These are phyloP conservation scores for Staphylotrichum longicolle DNA, from an alignment of 495 filamentous ascomycete genomes.

Conservation along the genomic window DNA sequence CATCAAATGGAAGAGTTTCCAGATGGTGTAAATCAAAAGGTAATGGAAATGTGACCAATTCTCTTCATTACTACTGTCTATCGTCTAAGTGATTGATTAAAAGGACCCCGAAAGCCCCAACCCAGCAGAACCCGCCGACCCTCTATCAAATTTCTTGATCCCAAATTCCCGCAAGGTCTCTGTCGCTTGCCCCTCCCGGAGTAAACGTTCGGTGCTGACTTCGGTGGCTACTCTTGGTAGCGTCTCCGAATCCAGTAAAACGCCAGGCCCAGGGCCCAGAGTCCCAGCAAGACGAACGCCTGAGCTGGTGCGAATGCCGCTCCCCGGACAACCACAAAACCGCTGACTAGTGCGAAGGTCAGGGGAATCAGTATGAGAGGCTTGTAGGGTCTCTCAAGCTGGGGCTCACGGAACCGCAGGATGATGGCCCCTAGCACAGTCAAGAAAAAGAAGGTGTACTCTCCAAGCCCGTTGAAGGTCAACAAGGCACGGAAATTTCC, in stretches of 20 bases:
- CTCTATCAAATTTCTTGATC: too few species aligned
- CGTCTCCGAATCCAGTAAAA: conserved; percentile 39
- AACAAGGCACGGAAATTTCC: conserved; percentile 56
- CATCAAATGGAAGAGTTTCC: too few species aligned
- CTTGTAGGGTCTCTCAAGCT: conserved; percentile 48
- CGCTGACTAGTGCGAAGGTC: conserved; percentile 51
- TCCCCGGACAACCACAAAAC: conserved; percentile 54
- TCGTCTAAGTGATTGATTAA: too few species aligned
- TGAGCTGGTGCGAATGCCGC: conserved; percentile 52
- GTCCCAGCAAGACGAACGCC: conserved; percentile 43
- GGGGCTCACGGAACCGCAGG: conserved; percentile 50
- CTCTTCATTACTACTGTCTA: too few species aligned
- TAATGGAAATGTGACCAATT: too few species aligned
- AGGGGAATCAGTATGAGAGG: conserved; percentile 46
- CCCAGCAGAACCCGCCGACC: too few species aligned
- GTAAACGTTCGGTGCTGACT: neutral
- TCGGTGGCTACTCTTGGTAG: neutral
- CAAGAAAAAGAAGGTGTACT: conserved; percentile 59
- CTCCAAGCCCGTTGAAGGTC: conserved; percentile 56
- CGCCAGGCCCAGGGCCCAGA: conserved; percentile 46
- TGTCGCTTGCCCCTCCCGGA: too few species aligned
- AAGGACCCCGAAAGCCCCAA: too few species aligned
- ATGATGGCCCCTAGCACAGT: conserved; percentile 53
- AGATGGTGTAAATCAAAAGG: too few species aligned
- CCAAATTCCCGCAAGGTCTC: too few species aligned